Conservation (phyloP, 2,329 filamentous ascomycete genomes). For the Colletotrichum viniferum region DNA sequence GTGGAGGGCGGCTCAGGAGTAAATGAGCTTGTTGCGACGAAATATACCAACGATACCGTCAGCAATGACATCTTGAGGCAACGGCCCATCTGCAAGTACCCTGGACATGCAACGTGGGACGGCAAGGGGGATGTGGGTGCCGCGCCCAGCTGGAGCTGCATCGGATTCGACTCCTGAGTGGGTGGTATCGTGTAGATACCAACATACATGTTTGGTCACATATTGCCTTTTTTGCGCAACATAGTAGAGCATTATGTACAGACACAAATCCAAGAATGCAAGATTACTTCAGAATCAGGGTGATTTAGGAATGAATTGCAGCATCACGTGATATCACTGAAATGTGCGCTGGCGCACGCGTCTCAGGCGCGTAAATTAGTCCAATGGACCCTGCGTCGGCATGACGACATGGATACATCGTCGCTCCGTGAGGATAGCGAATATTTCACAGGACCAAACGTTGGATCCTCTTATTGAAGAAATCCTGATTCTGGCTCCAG, state of each 20-base stretch:
- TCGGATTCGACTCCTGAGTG: not conserved
- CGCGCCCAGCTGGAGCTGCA: not conserved
- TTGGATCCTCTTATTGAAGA: not conserved
- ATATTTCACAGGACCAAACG: not conserved
- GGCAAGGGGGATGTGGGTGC: not conserved
- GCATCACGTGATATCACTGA: not conserved
- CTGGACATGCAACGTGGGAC: not conserved
- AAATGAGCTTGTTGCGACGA: constrained; percentile 36
- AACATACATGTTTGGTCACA: not conserved
- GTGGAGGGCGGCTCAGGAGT: constrained; percentile 36
- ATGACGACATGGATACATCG: not conserved
- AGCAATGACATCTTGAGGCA: not conserved
- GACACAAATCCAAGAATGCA: not conserved
- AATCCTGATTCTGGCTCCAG: not conserved
- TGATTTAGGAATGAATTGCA: not conserved
- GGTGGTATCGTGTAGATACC: not conserved
- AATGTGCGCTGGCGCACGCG: not conserved
- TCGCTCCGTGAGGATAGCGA: not conserved
- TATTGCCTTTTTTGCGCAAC: not conserved
- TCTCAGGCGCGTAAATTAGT: not conserved
- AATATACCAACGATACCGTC: not conserved
- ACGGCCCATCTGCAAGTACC: not conserved
- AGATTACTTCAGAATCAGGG: not conserved
- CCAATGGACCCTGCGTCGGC: not conserved
- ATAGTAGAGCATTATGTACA: not conserved